Base-by-base conservation (phyloP, 148 eudicot species). In the Persicaria maculosa region DNA sequence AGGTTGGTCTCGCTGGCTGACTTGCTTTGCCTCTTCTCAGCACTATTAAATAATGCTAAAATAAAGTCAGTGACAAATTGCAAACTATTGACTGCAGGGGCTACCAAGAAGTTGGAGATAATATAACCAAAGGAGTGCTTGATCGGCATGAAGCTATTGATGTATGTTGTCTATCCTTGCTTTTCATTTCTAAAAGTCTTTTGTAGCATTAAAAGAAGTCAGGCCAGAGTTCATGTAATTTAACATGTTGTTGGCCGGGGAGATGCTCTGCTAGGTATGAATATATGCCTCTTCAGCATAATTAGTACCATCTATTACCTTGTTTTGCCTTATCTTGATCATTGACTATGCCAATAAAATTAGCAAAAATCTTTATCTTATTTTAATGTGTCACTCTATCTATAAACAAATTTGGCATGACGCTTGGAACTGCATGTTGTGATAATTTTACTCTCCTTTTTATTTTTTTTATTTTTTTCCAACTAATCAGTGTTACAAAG, bases 131-230 rank as follows among this genome's bases (percentile, higher is more conserved):
- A 88, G 96, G 98, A 48, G 77, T 82, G 48, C 97, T 97, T 73
- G 98, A 95, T 79, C 86, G 74, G 83, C 98, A 95, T 61, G 97
- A 95, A 81, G 98, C 98, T 72, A 95, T 95, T 77, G 98, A 95
- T 83, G 98, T 95, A 84, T 71, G 92, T 79, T 78, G 59, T 74
- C 11, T 77, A 45, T 69, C 75, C 46, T 46, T 80, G 50, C 47
- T 67, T 79, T 64, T 55, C 12, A 67, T 46, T 19, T 40, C 17
- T 40, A 5, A 64, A 64, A n/a, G 46, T 64, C 69, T 64, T 17
- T 20, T 20, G 22, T 20, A 20, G 22, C 22, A 20, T 20, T 20
- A 20, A 20, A 20, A 20, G 22, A 0, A 20, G 22, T 20, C 22
- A 20, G 22, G 22, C 22, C 22, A 20, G 22, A 20, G 22, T 20